Evolutionary conservation across 164 flowering plant species (phyloP), one percentile per base, ranked within the genome.

Genomic region (Liriodendron chinense): DNA sequence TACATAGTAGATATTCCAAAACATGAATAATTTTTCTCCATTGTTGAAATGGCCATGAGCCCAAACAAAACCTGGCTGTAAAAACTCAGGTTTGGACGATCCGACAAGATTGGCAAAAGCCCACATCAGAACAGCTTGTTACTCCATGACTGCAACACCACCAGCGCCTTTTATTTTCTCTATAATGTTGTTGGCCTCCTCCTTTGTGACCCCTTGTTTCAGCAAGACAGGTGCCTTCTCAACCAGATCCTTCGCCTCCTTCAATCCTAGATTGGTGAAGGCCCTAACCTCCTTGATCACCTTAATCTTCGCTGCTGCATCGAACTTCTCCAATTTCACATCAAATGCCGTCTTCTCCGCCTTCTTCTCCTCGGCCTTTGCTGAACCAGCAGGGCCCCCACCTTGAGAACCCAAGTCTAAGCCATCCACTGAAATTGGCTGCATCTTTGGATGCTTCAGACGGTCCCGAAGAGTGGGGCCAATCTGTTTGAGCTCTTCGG

Each of bases 201-300:
- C 98, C 77, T 92, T 94, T 20, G 94, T 81, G 65, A 90, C 82
- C 61, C 95, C 96, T 78, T 89, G 91, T 80, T 91, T 94, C 49
- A 94, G 75, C 73, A 92, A 3, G 65, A 72, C 86, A 1, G 98
- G 98, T 0, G 75, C 85, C 81, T 94, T 94, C 85, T 91, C 97
- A 25, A 94, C 98, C 64, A 94, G 81, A 14, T 92, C 97, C 68
- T 94, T 92, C 1, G 98, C 98, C 79, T 94, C 96, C 85, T 91
- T 91, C 86, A 94, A 78, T 2, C 97, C 97, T 56, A 92, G 76
- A 80, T 67, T 84, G 8, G 92, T 92, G 76, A 92, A 90, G 7
- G 88, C 80, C 67, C 96, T 90, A 9, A 92, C 92, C 84, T 94
- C 97, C 75, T 94, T 94, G 69, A 94, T 93, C 61, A 94, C 94